A percentile compares a stretch with the other conserved stretches of the same genome.
Conservation (phyloP, 2,329 filamentous ascomycete genomes). For the Colletotrichum limetticola region DNA sequence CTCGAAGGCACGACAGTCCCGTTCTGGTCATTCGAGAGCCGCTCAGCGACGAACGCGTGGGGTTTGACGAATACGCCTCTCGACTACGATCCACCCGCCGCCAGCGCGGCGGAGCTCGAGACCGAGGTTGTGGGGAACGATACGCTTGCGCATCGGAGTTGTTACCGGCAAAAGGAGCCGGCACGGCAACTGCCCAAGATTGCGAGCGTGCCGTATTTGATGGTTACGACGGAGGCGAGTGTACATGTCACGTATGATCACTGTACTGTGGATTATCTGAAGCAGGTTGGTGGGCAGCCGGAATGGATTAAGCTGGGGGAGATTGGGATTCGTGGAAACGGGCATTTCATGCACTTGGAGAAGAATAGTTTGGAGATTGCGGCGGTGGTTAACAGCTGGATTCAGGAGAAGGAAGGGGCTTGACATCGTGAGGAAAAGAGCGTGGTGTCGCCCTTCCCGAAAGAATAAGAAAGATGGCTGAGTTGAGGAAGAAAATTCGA, state of each 20-base stretch:
- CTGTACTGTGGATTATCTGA: conserved; percentile 62
- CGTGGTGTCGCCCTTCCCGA: too few relatives aligned
- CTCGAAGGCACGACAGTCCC: conserved; percentile 42
- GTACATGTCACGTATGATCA: conserved; percentile 66
- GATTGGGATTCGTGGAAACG: conserved; percentile 61
- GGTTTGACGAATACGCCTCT: conserved; percentile 55
- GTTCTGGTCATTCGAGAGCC: conserved; percentile 40
- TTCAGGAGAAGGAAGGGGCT: conserved; percentile 33
- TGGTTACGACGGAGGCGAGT: conserved; percentile 64
- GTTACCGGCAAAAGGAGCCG: conserved; percentile 28
- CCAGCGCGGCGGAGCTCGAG: conserved; percentile 20
- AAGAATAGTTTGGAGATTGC: conserved; percentile 59
- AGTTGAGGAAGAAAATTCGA: too few relatives aligned
- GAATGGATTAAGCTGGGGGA: conserved; percentile 57
- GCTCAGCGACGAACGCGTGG: conserved; percentile 42
- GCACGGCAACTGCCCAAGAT: conserved; percentile 59
- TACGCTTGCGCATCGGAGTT: conserved; percentile 9
- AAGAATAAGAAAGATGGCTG: too few relatives aligned
- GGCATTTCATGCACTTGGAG: conserved; percentile 66
- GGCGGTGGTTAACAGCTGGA: conserved; percentile 50
- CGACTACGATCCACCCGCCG: conserved; percentile 50
- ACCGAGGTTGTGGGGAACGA: conserved; percentile 31
- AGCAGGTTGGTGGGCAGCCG: conserved; percentile 59
- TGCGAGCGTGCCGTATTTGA: conserved; percentile 55
- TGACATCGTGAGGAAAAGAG: not conserved